Conservation (phyloP, 108 stramenopile species). For the Schizochytrium sp. region DNA sequence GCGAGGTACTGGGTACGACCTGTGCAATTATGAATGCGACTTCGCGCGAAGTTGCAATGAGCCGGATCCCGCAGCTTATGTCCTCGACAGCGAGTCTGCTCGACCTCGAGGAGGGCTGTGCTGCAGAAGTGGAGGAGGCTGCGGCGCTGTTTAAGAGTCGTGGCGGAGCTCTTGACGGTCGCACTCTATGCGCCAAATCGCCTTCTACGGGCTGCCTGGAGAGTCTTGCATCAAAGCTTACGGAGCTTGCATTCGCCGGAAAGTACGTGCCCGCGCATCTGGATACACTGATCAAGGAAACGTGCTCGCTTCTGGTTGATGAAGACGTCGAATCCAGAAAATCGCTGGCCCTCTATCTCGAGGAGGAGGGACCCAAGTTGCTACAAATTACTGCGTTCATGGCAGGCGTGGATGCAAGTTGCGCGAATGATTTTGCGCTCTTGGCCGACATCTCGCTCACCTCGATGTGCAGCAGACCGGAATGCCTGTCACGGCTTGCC, state of each 20-base stretch:
- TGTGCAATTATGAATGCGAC: background rate
- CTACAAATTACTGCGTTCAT: background rate
- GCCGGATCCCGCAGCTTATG: background rate
- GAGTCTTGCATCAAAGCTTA: background rate
- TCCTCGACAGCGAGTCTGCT: background rate
- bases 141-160: background rate
- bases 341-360: background rate
- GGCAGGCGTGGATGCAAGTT: background rate
- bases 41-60: background rate
- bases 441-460: background rate
- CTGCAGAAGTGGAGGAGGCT: background rate
- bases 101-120: background rate
- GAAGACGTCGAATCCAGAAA: background rate
- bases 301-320: background rate
- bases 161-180: background rate
- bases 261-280: background rate
- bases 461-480: background rate
- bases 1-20: background rate
- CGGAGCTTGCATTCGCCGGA: background rate
- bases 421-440: background rate
- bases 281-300: background rate
- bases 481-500: background rate
- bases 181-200: background rate
- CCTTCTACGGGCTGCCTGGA: background rate
- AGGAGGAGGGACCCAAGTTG: background rate